Conservation (phyloP, 108 stramenopile genomes). For the Nitzschia inconspicua region DNA sequence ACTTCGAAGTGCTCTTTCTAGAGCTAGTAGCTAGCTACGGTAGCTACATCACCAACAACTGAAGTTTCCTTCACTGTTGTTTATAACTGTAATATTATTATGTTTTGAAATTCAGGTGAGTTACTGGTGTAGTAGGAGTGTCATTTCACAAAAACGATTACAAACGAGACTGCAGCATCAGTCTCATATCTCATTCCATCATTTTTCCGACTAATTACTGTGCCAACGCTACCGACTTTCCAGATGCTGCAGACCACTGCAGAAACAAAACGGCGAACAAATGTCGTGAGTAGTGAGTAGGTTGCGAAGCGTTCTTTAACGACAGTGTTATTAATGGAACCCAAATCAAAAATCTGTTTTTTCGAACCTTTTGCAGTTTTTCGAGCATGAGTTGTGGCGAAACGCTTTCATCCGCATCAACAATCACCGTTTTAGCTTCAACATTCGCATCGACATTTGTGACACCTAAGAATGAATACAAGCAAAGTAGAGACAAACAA, state of each 20-base stretch:
- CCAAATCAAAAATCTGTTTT: not conserved
- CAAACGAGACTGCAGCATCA: too few species aligned
- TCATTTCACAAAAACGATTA: too few species aligned
- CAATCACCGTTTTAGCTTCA: constrained; percentile 66
- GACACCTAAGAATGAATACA: too few species aligned
- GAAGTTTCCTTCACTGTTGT: too few species aligned
- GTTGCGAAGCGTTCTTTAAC: not conserved
- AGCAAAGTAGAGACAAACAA: too few species aligned
- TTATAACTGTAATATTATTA: too few species aligned
- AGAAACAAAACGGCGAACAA: not conserved
- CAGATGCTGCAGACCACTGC: constrained; percentile 53
- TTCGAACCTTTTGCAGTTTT: constrained; percentile 66
- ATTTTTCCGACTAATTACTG: constrained; percentile 6
- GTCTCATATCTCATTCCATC: too few species aligned
- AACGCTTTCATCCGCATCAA: constrained; percentile 51
- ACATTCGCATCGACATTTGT: constrained; percentile 63
- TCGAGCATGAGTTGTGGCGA: constrained; percentile 59
- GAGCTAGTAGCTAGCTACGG: too few species aligned
- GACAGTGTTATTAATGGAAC: not conserved
- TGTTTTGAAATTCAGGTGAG: too few species aligned
- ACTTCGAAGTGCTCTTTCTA: too few species aligned
- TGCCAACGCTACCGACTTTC: constrained; percentile 52
- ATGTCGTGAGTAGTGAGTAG: not conserved
- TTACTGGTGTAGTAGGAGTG: too few species aligned
- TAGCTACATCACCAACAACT: too few species aligned